phyloP scores from a whole-genome alignment of 1,284 basidiomycete genomes.

The Cryptococcus sp. region DNA sequence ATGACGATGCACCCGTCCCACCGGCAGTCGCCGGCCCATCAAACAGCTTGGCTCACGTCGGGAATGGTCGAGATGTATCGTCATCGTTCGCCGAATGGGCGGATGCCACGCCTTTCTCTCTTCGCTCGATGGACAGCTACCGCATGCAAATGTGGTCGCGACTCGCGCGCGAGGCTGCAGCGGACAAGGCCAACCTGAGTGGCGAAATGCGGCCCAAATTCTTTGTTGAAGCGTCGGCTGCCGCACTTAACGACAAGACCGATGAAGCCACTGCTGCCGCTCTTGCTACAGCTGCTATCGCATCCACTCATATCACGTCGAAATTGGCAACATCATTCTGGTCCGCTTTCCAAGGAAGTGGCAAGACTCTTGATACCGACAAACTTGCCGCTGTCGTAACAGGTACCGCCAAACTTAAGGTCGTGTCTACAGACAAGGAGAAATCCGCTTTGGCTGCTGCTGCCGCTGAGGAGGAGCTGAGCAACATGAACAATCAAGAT shows the following conservation, averaged over 20 bases:
- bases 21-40: slow-evolving; percentile 11
- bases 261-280: slow-evolving; percentile 6
- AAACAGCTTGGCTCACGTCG: slow-evolving; percentile 31
- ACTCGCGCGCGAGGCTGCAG: slow-evolving; percentile 61
- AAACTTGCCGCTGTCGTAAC: slow-evolving; percentile 54
- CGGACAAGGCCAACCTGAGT: slow-evolving; percentile 43
- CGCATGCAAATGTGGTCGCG: slow-evolving; percentile 85
- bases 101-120: slow-evolving; percentile 73
- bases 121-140: slow-evolving; percentile 78
- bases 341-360: slow-evolving; percentile 49
- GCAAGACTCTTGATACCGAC: slow-evolving; percentile 42
- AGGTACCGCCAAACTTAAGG: slow-evolving; percentile 49
- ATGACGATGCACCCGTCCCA: slow-evolving; percentile 45
- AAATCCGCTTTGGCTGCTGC: slow-evolving; percentile 18
- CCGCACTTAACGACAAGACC: slow-evolving; percentile 1
- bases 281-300: slow-evolving; percentile 25
- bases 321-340: slow-evolving; percentile 53
- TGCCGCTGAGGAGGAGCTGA: slow-evolving; percentile 12
- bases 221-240: slow-evolving; percentile 33
- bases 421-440: slow-evolving; percentile 36
- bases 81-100: slow-evolving; percentile 64
- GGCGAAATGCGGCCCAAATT: slow-evolving; percentile 51
- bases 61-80: slow-evolving; percentile 57
- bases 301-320: slow-evolving; percentile 48
- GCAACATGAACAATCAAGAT: slow-evolving; percentile 15